Conservation (phyloP, 2,329 filamentous ascomycete genomes). For the Fusarium mundagurra region DNA sequence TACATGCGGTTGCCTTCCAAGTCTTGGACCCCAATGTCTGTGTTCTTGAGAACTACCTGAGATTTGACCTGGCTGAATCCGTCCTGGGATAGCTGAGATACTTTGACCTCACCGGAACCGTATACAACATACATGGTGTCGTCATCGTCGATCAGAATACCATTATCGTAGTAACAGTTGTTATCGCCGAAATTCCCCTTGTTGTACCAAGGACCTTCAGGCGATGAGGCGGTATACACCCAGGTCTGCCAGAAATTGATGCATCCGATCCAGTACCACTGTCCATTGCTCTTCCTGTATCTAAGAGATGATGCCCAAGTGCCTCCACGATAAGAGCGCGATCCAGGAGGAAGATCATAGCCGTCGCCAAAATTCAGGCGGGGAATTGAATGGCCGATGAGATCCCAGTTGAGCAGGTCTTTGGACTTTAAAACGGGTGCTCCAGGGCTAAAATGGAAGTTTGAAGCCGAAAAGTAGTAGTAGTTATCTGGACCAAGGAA, state of each 20-base stretch:
- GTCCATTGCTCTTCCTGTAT: conserved; percentile 59
- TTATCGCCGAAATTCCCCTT: conserved; percentile 46
- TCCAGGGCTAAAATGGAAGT: conserved; percentile 65
- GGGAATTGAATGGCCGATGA: conserved; percentile 57
- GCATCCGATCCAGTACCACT: conserved; percentile 69
- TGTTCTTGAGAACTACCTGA: conserved; percentile 54
- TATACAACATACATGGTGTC: conserved; percentile 69
- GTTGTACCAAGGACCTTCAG: conserved; percentile 56
- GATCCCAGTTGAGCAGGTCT: conserved; percentile 64
- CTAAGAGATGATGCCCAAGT: conserved; percentile 66
- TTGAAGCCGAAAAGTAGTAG: conserved; percentile 66
- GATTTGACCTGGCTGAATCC: conserved; percentile 56
- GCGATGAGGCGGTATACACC: conserved; percentile 59
- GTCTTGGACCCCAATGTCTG: conserved; percentile 56
- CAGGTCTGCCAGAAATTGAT: conserved; percentile 61
- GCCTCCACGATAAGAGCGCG: conserved; percentile 60
- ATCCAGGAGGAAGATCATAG: conserved; percentile 55
- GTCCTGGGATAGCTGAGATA: conserved; percentile 62
- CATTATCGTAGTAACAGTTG: conserved; percentile 66
- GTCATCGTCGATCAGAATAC: conserved; percentile 67
- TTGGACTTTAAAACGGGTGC: conserved; percentile 65
- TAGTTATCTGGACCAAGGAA: conserved; percentile 59
- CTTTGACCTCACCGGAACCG: conserved; percentile 58
- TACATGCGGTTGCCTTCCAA: conserved; percentile 67
- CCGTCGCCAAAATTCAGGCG: conserved; percentile 56